Evolutionary conservation across 306 rosid genomes (phyloP), one percentile per base, ranked within the genome.

Genomic region (Medicago arabica): DNA sequence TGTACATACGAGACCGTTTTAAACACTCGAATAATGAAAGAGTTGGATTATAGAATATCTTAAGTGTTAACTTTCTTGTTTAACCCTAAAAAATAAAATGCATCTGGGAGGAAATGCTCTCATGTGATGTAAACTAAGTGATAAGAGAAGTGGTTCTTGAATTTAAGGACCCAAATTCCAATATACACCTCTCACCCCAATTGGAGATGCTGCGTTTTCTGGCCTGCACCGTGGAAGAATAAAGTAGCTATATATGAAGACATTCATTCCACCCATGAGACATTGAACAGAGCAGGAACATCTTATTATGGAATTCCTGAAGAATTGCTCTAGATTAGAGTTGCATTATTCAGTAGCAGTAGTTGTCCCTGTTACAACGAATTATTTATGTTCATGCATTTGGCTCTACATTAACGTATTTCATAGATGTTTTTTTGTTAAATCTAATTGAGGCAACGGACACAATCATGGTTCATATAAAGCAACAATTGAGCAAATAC

Each of bases 251-350:
- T 25, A 44, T 44, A n/a, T n/a, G n/a, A n/a, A n/a, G n/a, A n/a
- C n/a, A n/a, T n/a, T n/a, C 82, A 75, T 38, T 78, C 69, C 73
- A 78, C 54, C 88, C 76, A 28, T 61, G 75, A 71, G 50, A 76
- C 53, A 17, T 14, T 43, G 36, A 72, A 71, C 78, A 80, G 6
- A 59, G 54, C 31, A 46, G 75, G 70, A 74, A 16, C 70, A 5
- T 46, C 39, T 40, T 71, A 38, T n/a, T 43, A 44, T 77, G 65
- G 54, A 66, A 80, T 44, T 53, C 60, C 46, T 44, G 44, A 69
- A 68, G 31, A 79, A 81, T 46, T 57, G 68, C 69, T 36, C 41
- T 49, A 64, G 64, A 67, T 50, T 69, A 40, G 47, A 71, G 71
- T 15, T 59, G 18, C 55, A 49, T 49, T 49, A 15, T 49, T 49